Evolutionary conservation across 306 rosid species (phyloP).

Genomic region (Cicer bijugum): DNA sequence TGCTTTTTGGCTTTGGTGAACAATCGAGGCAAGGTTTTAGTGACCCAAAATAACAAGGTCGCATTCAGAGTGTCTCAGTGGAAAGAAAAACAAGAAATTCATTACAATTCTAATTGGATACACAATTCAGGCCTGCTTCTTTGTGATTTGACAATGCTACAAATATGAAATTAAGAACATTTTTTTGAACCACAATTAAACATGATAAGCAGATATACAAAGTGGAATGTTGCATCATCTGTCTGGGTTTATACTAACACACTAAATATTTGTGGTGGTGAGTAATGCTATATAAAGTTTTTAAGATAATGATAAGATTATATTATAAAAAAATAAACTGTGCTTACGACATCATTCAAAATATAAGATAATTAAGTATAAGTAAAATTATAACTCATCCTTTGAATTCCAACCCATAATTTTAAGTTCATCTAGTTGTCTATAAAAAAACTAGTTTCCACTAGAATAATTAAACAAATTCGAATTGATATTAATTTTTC

Average conservation of each 20-base stretch:
- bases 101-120: constrained; percentile 29
- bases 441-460: neutral
- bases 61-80: constrained; percentile 31
- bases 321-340: constrained; percentile 10
- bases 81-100: constrained; percentile 27
- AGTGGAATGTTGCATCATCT: constrained; percentile 62
- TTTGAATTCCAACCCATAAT: constrained; percentile 19
- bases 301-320: constrained; percentile 46
- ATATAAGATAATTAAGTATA: constrained; percentile 7
- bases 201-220: constrained; percentile 48
- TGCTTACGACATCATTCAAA: constrained; percentile 27
- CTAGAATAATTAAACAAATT: constrained; percentile 32
- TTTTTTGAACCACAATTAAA: constrained; percentile 37
- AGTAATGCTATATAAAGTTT: constrained; percentile 41
- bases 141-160: constrained; percentile 38
- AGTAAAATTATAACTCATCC: neutral
- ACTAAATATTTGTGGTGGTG: constrained; percentile 48
- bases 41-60: constrained; percentile 24
- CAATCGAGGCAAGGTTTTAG: neutral
- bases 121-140: constrained; percentile 39
- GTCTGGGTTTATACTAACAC: constrained; percentile 49
- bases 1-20: constrained; percentile 10
- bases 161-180: constrained; percentile 18
- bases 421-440: neutral
- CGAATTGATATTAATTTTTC: neutral